Base-by-base conservation (phyloP, 805 yeast species). In the Pichia heedii region DNA sequence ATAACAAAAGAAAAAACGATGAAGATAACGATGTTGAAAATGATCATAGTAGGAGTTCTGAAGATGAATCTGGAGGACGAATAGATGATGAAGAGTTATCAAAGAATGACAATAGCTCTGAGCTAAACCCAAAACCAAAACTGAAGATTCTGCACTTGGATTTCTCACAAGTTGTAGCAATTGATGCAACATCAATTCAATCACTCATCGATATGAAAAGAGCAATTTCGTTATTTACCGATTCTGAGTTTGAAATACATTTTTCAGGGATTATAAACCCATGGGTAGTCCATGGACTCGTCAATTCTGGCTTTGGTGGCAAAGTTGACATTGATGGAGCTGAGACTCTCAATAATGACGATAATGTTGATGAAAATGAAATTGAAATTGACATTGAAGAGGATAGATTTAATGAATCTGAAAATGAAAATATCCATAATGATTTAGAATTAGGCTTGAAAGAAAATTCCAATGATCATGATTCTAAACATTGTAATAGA, bases 191-290 rank as follows among this genome's bases (percentile, higher is more conserved):
- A 0, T 81, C 89, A 15, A 67, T 86, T 24, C 95, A 85, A 62
- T 70, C 81, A 2, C 67, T 88, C 45, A 77, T 80, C 37, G 97
- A 88, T 58, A 68, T 84, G 54, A 72, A 83, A 52, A 81, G 79
- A 53, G 79, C 86, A n/a, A 62, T 86, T 37, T 77, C 78, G 61
- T 72, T 68, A 45, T 86, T 84, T 55, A 82, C 94, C 10, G 87
- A 84, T 57, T 70, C 82, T 45, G 88, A 82, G 51, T 88, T 87
- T 44, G 96, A 89, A 63, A 81, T 81, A 66, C 97, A 88, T 63
- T 87, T 88, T 62, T 76, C 84, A 11, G 94, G 96, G 20, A 76
- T 88, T 30, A 63, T 83, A 39, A 79, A 84, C 42, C 88, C 89
- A 10, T 89, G 96, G 96, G 75, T 84, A 42, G 77, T 84, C 56